Evolutionary conservation across 2,329 filamentous ascomycete species (phyloP).

Genomic region (Phaeophleospora eucalypticola): DNA sequence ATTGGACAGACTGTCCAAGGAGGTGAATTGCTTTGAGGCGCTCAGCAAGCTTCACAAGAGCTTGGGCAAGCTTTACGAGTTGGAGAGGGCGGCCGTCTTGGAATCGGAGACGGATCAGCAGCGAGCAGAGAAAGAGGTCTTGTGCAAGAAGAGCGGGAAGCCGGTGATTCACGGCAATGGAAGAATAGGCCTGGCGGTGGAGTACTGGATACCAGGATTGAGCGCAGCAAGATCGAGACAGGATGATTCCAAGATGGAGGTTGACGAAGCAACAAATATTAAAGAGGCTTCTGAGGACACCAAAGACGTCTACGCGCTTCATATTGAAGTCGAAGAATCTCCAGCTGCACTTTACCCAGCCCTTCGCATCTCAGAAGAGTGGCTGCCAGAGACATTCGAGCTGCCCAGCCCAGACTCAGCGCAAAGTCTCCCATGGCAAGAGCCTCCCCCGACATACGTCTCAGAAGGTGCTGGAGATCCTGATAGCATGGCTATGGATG

Average conservation of each 20-base stretch:
- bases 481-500: constrained; percentile 52
- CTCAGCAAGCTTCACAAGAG: constrained; percentile 69
- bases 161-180: constrained; percentile 67
- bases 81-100: constrained; percentile 57
- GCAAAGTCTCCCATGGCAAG: constrained; percentile 56
- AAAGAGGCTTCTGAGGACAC: neutral
- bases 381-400: constrained; percentile 69
- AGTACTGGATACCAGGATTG: constrained; percentile 59
- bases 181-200: constrained; percentile 64
- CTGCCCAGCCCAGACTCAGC: constrained; percentile 59
- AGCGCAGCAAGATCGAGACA: constrained; percentile 30
- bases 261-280: constrained; percentile 22
- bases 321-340: constrained; percentile 59
- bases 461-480: constrained; percentile 20
- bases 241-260: constrained; percentile 34
- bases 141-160: constrained; percentile 66
- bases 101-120: constrained; percentile 2
- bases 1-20: constrained; percentile 67
- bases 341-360: constrained; percentile 51
- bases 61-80: constrained; percentile 63
- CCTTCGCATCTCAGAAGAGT: constrained; percentile 67
- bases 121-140: constrained; percentile 48
- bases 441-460: constrained; percentile 63
- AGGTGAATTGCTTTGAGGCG: constrained; percentile 73
- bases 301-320: constrained; percentile 58